Evolutionary conservation across 495 filamentous ascomycete species (phyloP), one percentile per base, ranked within the genome.

Genomic region (Trypethelium eluteriae): DNA sequence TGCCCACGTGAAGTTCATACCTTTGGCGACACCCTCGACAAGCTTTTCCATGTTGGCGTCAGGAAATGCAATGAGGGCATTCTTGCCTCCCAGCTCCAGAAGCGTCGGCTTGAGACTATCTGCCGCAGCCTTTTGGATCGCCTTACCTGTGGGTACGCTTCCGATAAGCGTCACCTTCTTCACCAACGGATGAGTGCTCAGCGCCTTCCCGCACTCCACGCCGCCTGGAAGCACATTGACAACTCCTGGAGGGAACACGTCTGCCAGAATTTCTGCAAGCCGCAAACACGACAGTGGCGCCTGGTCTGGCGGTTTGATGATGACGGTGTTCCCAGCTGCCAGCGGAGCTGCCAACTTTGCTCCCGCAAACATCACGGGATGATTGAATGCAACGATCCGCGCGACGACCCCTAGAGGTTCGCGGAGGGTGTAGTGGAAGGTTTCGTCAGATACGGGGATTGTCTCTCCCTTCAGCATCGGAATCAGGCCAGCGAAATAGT

Each of bases 111-210:
- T 96, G 81, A 97, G 81, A 70, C 89, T 95, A 34, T 81, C 79
- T 32, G 88, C 83, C 2, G 92, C 93, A 81, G 90, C 87, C 78
- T 92, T 93, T 90, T 95, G 96, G 70, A 97, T 90, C 68, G 91
- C 84, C 74, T 86, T 89, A 38, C 87, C 93, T 25, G 92, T 96
- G 3, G 82, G 79, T 2, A 92, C 96, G 63, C 86, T 89, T 44
- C 92, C 93, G 2, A 93, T 97, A 70, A 97, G 96, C 39, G 92
- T 91, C 67, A 97, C 81, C 81, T 96, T 97, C 77, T 96, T 91
- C 46, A 97, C 84, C 50, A 81, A 83, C 11, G 84, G 76, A 74
- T 96, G 92, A 57, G 81, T 81, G 39, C 90, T 89, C 34, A 97
- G 82, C 0, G 91, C 86, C 7, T 86, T 84, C 39, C 92, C 92